Percentiles rank a stretch among this genome's conserved stretches.
Conservation (phyloP, 371 early-diverging fungal genomes). For the Mortierella sp. region DNA sequence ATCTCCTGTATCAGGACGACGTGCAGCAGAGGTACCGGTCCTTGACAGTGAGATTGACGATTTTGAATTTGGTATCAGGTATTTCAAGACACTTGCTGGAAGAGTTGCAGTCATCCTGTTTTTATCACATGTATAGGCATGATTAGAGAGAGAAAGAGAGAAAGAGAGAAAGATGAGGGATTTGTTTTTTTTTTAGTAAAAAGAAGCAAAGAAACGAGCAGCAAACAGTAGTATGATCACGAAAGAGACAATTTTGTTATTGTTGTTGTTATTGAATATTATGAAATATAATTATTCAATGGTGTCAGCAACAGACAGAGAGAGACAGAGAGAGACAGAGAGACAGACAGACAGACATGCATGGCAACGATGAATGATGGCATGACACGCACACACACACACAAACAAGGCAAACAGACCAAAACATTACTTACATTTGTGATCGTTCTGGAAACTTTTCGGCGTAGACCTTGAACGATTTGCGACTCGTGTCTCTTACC, state of each 20-base stretch:
- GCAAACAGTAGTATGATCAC: neutral
- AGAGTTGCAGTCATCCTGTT: conserved; percentile 35
- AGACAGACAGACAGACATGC: too few relatives aligned
- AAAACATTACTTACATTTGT: conserved; percentile 28
- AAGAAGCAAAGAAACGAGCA: too few relatives aligned
- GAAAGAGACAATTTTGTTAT: neutral
- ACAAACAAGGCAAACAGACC: neutral
- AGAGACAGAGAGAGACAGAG: too few relatives aligned
- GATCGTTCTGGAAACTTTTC: conserved; percentile 59
- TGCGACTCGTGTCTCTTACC: conserved; percentile 61
- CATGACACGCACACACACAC: neutral
- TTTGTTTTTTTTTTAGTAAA: neutral
- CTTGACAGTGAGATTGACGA: conserved; percentile 22
- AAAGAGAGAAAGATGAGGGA: neutral
- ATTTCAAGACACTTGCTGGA: conserved; percentile 48
- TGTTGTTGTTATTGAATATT: too few relatives aligned
- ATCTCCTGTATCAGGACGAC: conserved; percentile 35
- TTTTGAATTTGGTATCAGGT: conserved; percentile 40
- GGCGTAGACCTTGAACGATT: conserved; percentile 61
- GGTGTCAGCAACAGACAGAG: neutral
- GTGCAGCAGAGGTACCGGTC: neutral
- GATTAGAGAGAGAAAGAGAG: too few relatives aligned
- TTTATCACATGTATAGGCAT: neutral
- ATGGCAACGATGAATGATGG: too few relatives aligned
- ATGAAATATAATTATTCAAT: too few relatives aligned